Conservation (phyloP, 345 rosid species). For the Excoecaria agallocha region DNA sequence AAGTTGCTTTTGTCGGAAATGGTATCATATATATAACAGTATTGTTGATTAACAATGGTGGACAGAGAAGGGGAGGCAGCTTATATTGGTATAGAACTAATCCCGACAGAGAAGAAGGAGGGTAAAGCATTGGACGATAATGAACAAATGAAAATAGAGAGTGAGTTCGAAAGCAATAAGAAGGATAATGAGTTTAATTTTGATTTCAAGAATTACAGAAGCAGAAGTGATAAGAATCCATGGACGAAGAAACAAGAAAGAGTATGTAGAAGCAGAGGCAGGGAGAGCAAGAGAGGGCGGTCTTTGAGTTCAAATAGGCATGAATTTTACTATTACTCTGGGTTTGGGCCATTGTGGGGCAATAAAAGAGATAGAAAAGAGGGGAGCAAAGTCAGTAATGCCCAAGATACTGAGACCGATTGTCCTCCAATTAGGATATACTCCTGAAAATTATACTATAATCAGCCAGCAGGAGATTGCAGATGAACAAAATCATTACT, state of each 20-base stretch:
- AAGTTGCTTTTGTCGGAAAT: not conserved
- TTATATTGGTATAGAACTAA: not conserved
- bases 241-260: not conserved
- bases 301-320: not conserved
- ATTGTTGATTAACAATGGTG: not conserved
- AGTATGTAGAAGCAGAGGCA: not conserved
- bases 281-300: not conserved
- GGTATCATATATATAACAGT: not conserved
- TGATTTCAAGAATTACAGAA: not conserved
- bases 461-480: no score
- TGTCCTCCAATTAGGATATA: not conserved
- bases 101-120: not conserved
- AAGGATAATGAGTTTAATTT: not conserved
- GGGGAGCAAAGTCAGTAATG: not conserved
- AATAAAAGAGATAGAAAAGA: slow-evolving; percentile 2
- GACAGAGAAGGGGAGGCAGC: not conserved
- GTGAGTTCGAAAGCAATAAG: not conserved
- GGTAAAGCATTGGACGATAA: not conserved
- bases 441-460: no score
- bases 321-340: slow-evolving; percentile 5
- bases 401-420: not conserved
- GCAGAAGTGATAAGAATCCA: not conserved
- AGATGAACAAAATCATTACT: no score
- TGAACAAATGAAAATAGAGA: not conserved
- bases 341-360: slow-evolving; percentile 1